Evolutionary conservation across 2,329 filamentous ascomycete species (phyloP).

Genomic region (Fonsecaea pedrosoi): DNA sequence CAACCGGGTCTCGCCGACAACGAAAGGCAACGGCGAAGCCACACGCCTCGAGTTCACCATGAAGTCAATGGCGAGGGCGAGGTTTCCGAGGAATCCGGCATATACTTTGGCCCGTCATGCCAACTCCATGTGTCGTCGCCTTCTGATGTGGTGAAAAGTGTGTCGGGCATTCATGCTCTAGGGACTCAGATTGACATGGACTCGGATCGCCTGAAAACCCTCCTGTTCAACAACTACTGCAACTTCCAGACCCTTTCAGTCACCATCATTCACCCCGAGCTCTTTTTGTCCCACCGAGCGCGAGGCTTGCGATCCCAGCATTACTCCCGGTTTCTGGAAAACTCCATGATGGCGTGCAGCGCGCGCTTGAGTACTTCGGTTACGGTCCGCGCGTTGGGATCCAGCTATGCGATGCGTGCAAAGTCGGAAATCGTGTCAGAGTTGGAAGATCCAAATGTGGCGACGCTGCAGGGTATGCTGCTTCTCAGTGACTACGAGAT

Average conservation of each 20-base stretch:
- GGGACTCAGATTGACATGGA: constrained; percentile 8
- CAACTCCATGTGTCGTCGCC: constrained; percentile 7
- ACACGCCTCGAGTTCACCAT: neutral
- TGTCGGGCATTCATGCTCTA: neutral
- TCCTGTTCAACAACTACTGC: constrained; percentile 15
- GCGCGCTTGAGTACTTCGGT: constrained; percentile 10
- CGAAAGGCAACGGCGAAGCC: neutral
- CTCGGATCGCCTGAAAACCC: constrained; percentile 3
- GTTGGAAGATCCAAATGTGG: constrained; percentile 11
- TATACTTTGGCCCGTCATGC: constrained; percentile 10
- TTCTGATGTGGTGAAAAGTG: constrained; percentile 3
- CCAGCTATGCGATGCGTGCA: constrained; percentile 9
- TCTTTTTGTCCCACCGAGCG: constrained; percentile 7
- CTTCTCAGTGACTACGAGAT: constrained; percentile 13
- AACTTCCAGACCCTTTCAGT: constrained; percentile 7
- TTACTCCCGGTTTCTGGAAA: constrained; percentile 14
- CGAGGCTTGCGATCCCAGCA: constrained; percentile 6
- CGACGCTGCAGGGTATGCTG: constrained; percentile 12
- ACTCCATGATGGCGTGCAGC: constrained; percentile 8
- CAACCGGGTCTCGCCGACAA: neutral
- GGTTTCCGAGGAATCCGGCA: neutral
- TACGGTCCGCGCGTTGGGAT: constrained; percentile 4
- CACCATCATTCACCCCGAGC: neutral
- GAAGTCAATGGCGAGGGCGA: neutral
- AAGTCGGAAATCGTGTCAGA: constrained; percentile 13